Evolutionary conservation across 169 alveolate genomes (phyloP).

Genomic region (Plasmodium reichenowi): DNA sequence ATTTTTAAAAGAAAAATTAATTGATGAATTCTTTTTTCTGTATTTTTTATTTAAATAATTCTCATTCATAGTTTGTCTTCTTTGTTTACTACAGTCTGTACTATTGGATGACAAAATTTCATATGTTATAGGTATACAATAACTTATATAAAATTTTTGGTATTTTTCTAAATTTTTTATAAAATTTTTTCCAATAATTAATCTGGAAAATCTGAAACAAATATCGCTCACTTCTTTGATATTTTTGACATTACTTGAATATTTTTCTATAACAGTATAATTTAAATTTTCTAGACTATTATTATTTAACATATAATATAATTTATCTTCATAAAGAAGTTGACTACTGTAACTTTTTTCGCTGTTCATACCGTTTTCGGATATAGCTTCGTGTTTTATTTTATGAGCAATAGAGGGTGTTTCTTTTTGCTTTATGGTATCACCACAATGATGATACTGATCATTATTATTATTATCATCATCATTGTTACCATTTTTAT

Average conservation of each 20-base stretch:
- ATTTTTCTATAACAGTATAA: slow-evolving; percentile 4
- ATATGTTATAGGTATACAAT: slow-evolving; percentile 33
- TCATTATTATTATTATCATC: neutral
- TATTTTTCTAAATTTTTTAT: slow-evolving; percentile 10
- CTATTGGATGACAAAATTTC: neutral
- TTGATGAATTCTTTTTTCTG: neutral
- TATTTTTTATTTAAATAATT: neutral
- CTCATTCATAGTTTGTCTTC: slow-evolving; percentile 9
- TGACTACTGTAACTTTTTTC: neutral
- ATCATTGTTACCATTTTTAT: neutral
- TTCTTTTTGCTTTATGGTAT: too few relatives aligned
- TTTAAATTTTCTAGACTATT: neutral
- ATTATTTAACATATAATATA: neutral
- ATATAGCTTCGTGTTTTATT: too few relatives aligned
- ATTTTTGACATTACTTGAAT: slow-evolving; percentile 10
- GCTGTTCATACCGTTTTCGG: too few relatives aligned
- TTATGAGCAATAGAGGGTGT: too few relatives aligned
- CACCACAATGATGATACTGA: too few relatives aligned
- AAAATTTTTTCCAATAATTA: slow-evolving; percentile 5
- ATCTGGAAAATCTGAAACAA: slow-evolving; percentile 8
- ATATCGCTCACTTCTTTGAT: neutral
- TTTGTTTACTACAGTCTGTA: neutral
- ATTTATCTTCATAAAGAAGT: neutral
- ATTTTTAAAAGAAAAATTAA: neutral
- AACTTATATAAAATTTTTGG: slow-evolving; percentile 14